phyloP scores from a whole-genome alignment of 805 yeast genomes.

The Metschnikowia gruessii region DNA sequence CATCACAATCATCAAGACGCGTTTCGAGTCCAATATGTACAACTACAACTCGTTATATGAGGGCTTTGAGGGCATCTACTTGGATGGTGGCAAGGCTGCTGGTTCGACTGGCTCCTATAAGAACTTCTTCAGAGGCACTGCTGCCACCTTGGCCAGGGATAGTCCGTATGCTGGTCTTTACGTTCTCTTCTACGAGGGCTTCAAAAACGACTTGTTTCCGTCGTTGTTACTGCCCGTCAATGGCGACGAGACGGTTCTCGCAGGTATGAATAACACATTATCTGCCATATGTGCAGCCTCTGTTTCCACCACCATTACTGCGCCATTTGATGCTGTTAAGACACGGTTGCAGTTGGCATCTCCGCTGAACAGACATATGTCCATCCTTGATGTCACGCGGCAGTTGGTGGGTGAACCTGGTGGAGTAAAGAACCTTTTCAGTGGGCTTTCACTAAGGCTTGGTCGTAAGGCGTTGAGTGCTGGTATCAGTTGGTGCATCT shows the following conservation, averaged over 20 bases:
- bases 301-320: constrained; percentile 79
- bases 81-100: constrained; percentile 17
- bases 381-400: constrained; percentile 38
- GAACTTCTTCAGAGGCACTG: constrained; percentile 85
- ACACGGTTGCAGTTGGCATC: constrained; percentile 78
- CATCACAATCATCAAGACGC: constrained; percentile 81
- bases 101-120: constrained; percentile 43
- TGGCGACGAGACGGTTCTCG: constrained; percentile 11
- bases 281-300: constrained; percentile 82
- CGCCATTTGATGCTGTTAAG: constrained; percentile 93
- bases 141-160: constrained; percentile 84
- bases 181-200: constrained; percentile 77
- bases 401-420: constrained; percentile 45
- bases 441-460: constrained; percentile 79
- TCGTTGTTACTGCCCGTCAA: constrained; percentile 13
- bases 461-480: constrained; percentile 87
- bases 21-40: constrained; percentile 82
- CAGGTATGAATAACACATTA: constrained; percentile 46
- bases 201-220: constrained; percentile 58
- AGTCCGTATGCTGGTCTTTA: constrained; percentile 97
- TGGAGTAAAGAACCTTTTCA: constrained; percentile 60
- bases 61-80: constrained; percentile 57
- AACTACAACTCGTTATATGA: constrained; percentile 60
- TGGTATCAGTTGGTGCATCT: constrained; percentile 95
- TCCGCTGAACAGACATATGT: constrained; percentile 37